phyloP scores from a whole-genome alignment of 306 rosid genomes.

The Benincasa hispida region DNA sequence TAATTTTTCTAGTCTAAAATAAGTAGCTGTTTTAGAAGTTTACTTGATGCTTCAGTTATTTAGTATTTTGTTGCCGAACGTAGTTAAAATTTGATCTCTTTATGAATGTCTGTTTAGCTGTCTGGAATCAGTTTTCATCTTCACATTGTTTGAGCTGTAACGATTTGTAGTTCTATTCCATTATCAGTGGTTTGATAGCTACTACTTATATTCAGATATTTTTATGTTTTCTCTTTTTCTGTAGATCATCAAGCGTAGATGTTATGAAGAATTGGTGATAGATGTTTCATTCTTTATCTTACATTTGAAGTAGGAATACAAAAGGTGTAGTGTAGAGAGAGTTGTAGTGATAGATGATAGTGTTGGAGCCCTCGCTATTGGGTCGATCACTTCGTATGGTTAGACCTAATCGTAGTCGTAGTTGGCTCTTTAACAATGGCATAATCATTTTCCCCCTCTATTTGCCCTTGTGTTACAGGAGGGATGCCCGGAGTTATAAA shows the following conservation, averaged over 20 bases:
- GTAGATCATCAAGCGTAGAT: constrained; percentile 12
- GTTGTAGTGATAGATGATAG: constrained; percentile 65
- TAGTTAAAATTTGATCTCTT: constrained; percentile 58
- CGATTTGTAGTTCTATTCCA: constrained; percentile 31
- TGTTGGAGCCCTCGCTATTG: constrained; percentile 58
- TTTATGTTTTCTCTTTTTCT: constrained; percentile 13
- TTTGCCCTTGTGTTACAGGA: constrained; percentile 99
- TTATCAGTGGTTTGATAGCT: constrained; percentile 53
- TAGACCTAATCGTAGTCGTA: constrained; percentile 88
- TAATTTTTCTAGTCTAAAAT: constrained; percentile 74
- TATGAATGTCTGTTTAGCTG: constrained; percentile 42
- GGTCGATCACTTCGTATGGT: constrained; percentile 65
- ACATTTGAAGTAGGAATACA: constrained; percentile 39
- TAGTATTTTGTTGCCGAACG: constrained; percentile 50
- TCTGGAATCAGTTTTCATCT: constrained; percentile 27
- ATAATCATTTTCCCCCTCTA: constrained; percentile 99
- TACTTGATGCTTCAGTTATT: constrained; percentile 52
- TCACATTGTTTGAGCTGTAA: constrained; percentile 51
- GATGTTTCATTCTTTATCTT: constrained; percentile 26
- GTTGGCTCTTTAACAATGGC: constrained; percentile 91
- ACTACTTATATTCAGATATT: constrained; percentile 20
- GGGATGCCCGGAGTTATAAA: constrained; percentile 67
- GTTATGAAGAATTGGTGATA: constrained; percentile 22
- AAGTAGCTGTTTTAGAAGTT: constrained; percentile 70
- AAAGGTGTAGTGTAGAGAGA: constrained; percentile 48